A percentile compares a stretch with the other conserved stretches of the same genome.
Conservation (phyloP, 495 filamentous ascomycete species). For the Aspergillus funiculosus region DNA sequence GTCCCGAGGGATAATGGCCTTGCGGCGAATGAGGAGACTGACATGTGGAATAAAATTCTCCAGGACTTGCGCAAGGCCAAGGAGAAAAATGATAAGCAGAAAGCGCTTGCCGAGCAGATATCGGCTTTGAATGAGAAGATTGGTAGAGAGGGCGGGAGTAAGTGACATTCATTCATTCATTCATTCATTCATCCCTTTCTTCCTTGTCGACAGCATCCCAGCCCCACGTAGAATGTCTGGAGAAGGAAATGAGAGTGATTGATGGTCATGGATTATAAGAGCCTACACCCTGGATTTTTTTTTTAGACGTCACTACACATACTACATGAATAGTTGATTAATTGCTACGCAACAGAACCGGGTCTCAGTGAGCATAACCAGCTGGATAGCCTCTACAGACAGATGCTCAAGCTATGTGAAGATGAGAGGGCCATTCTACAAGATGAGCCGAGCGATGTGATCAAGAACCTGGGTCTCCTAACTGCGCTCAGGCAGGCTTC, state of each 20-base stretch:
- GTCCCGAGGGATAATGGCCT: slow-evolving; percentile 42
- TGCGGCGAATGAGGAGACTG: slow-evolving; percentile 55
- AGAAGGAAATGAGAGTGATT: too few species aligned
- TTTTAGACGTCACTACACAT: not conserved
- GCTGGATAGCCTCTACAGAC: slow-evolving; percentile 55
- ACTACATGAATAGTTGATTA: not conserved
- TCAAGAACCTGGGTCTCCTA: slow-evolving; percentile 55
- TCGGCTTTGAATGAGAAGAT: slow-evolving; percentile 47
- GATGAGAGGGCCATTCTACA: slow-evolving; percentile 54
- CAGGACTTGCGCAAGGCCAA: slow-evolving; percentile 53
- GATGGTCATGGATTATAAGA: too few species aligned
- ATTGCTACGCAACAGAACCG: slow-evolving; percentile 26
- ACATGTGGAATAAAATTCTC: slow-evolving; percentile 58
- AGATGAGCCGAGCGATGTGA: slow-evolving; percentile 53
- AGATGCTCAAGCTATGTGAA: slow-evolving; percentile 58
- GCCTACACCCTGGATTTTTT: not conserved
- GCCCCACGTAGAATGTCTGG: too few species aligned
- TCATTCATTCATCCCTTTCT: too few species aligned
- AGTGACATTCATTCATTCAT: slow-evolving; percentile 19
- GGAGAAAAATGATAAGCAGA: slow-evolving; percentile 55
- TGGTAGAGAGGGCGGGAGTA: slow-evolving; percentile 41
- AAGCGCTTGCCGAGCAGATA: slow-evolving; percentile 47
- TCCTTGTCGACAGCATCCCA: not conserved
- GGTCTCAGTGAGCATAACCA: slow-evolving; percentile 40
- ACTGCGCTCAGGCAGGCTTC: slow-evolving; percentile 53